Evolutionary conservation across 495 filamentous ascomycete species (phyloP), one percentile per base, ranked within the genome.

Genomic region (Parmelia sp.): DNA sequence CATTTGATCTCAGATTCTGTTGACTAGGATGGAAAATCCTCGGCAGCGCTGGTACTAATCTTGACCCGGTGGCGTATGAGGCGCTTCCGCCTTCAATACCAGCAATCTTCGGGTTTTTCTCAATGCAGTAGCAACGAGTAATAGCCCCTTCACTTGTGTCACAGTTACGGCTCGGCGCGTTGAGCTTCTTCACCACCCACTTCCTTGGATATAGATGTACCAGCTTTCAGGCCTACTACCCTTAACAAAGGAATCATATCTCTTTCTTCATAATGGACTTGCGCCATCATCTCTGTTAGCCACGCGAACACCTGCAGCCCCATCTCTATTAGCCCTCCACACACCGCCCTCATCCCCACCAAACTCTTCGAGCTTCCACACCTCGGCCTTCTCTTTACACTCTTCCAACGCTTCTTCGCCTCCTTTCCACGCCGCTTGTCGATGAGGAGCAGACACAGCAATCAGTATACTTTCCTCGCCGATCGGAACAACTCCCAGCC

Each of bases 311-410:
- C 86, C 88, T 11, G 70, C 74, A 72, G 77, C 76, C 55, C 90
- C 86, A 78, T 96, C 92, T 71, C 88, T 77, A 80, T 97, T 97
- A 65, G 89, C 91, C 79, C 92, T 87, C 93, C 93, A 97, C 60
- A 96, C 85, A 55, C 82, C 84, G 17, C 79, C 83, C 60, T 90
- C 90, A 69, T 87, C 89, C 15, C 81, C 87, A 25, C 74, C 84
- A 83, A 97, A 97, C 71, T 90, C 88, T 80, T 98, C 94, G 71
- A 83, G 78, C 78, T 98, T 98, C 94, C 94, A 98, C 57, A 98
- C 87, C 82, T 98, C 94, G 47, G 89, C 89, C 65, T 80, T 82
- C 70, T 82, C 84, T 78, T 98, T 98, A 70, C 88, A 90, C 71
- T 80, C 77, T 81, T 97, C 93, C 68, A 98, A 76, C 45, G 91